Conservation (phyloP, 176 grass and related monocot genomes). For the Triticum urartu region DNA sequence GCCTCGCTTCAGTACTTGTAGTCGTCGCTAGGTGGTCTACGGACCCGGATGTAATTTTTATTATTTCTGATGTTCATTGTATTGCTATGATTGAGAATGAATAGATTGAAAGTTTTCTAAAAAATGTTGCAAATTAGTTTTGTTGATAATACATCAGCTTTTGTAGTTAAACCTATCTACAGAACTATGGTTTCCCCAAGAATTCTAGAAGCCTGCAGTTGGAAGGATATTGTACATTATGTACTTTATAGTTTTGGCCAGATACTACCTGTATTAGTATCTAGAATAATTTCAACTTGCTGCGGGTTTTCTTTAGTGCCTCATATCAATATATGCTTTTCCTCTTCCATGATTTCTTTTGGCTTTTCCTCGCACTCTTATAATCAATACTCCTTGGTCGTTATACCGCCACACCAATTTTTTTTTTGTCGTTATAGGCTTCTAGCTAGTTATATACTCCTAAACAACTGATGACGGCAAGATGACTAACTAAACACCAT, state of each 20-base stretch:
- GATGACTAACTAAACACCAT: constrained; percentile 18
- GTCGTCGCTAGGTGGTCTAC: too few species aligned
- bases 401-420: not conserved
- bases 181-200: not conserved
- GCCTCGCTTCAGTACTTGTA: too few species aligned
- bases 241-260: not conserved
- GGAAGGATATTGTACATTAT: not conserved
- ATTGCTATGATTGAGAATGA: too few species aligned
- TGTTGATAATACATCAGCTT: not conserved
- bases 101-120: too few species aligned
- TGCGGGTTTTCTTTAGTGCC: too few species aligned
- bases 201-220: too few species aligned
- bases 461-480: constrained; percentile 18
- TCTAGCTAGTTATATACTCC: not conserved
- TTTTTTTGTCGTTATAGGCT: not conserved
- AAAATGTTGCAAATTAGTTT: not conserved
- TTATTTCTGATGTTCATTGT: too few species aligned
- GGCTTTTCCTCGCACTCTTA: not conserved
- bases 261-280: not conserved
- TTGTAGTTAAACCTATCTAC: not conserved
- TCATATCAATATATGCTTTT: too few species aligned
- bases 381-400: not conserved
- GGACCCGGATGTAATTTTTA: too few species aligned
- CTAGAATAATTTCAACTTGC: not conserved
- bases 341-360: too few species aligned